Evolutionary conservation across 2,329 filamentous ascomycete species (phyloP).

Genomic region (Dendryphion nanum): DNA sequence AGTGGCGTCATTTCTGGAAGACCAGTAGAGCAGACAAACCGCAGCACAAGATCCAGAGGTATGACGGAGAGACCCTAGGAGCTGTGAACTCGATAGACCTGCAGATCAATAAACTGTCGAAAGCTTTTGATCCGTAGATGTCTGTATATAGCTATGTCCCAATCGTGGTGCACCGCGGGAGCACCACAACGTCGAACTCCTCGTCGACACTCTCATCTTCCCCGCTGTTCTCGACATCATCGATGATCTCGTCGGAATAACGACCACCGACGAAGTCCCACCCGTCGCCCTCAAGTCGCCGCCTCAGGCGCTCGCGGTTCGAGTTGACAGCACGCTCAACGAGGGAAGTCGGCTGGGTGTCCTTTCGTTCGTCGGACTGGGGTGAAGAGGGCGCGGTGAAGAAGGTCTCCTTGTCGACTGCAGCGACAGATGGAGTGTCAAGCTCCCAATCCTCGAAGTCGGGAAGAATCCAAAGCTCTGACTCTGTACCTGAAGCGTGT

Average conservation of each 20-base stretch:
- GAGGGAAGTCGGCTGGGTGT: conserved; percentile 14
- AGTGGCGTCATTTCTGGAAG: too few species aligned
- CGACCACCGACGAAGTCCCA: conserved; percentile 33
- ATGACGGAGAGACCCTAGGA: too few species aligned
- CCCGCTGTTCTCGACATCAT: conserved; percentile 2
- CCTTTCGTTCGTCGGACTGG: conserved; percentile 1
- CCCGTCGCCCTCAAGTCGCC: conserved; percentile 30
- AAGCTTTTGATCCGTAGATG: neutral
- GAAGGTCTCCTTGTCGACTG: conserved; percentile 2
- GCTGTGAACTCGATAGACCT: too few species aligned
- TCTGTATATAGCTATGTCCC: too few species aligned
- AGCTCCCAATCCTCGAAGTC: conserved; percentile 31
- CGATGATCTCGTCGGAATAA: conserved; percentile 23
- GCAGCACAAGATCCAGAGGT: too few species aligned
- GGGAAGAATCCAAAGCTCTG: conserved; percentile 31
- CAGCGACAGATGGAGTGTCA: conserved; percentile 2
- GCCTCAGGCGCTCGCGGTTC: conserved; percentile 28
- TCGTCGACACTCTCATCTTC: conserved; percentile 27
- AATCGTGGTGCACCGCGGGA: too few species aligned
- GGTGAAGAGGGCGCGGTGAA: conserved; percentile 4
- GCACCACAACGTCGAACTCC: conserved; percentile 34
- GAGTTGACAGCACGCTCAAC: conserved; percentile 25
- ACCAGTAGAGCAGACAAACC: too few species aligned
- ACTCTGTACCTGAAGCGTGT: conserved; percentile 13
- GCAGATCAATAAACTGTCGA: neutral